These are phyloP conservation scores for Thermomucor indicae-seudaticae DNA, from an alignment of 371 early-diverging fungal genomes.

Conservation along the genomic window DNA sequence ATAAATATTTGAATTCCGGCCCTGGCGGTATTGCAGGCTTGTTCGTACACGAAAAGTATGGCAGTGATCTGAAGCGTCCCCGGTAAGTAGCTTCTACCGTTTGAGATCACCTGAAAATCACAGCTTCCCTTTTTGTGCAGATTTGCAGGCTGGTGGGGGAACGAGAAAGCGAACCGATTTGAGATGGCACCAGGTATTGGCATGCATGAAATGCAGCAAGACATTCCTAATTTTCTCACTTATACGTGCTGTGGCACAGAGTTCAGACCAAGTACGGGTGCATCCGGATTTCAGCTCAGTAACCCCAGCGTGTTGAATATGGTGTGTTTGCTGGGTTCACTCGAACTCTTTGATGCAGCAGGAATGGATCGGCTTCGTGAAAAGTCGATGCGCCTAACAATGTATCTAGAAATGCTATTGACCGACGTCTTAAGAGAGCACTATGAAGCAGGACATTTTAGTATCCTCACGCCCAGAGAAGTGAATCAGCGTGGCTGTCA, in stretches of 20 bases:
- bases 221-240: no score
- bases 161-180: conserved; percentile 75
- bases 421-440: conserved; percentile 20
- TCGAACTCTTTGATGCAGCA: conserved; percentile 78
- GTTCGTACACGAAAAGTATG: conserved; percentile 81
- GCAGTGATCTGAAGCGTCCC: conserved; percentile 43
- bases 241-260: conserved; percentile 6
- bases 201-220: no score
- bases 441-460: conserved; percentile 41
- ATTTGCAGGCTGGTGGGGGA: conserved; percentile 96
- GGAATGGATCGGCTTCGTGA: conserved; percentile 61
- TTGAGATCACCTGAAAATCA: background rate
- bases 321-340: conserved; percentile 68
- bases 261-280: conserved; percentile 79
- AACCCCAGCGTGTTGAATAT: conserved; percentile 83
- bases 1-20: conserved; percentile 96
- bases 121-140: conserved; percentile 28
- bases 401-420: conserved; percentile 72
- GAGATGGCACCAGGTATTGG: conserved; percentile 70
- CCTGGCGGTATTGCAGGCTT: conserved; percentile 92
- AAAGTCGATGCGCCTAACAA: conserved; percentile 76
- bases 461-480: conserved; percentile 80
- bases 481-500: conserved; percentile 83
- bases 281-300: conserved; percentile 83
- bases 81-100: conserved; percentile 22